A percentile compares a stretch with the other conserved stretches of the same genome.
Conservation (phyloP, 1,284 basidiomycete species). For the Ustilago bromivora region DNA sequence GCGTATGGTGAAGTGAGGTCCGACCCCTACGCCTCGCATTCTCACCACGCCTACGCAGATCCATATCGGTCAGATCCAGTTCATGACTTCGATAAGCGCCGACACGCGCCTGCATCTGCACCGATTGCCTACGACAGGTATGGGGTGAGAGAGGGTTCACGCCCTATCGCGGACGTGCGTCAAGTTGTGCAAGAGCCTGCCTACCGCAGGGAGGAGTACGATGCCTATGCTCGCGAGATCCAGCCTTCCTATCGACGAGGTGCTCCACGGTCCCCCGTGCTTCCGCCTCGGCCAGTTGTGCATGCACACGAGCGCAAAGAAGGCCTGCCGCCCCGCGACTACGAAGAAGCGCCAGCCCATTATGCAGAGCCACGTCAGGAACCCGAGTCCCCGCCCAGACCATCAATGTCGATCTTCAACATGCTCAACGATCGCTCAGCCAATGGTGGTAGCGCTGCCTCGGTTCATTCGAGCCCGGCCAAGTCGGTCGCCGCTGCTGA, state of each 20-base stretch:
- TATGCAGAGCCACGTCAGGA: constrained; percentile 27
- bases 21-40: constrained; percentile 30
- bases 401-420: constrained; percentile 54
- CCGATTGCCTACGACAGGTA: constrained; percentile 26
- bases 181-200: constrained; percentile 13
- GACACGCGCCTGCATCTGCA: constrained; percentile 16
- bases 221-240: constrained; percentile 38
- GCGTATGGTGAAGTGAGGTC: constrained; percentile 21
- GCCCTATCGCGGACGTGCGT: constrained; percentile 12
- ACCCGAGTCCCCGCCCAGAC: constrained; percentile 43
- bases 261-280: constrained; percentile 27
- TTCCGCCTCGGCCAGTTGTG: constrained; percentile 17
- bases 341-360: constrained; percentile 3
- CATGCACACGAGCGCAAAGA: constrained; percentile 16
- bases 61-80: constrained; percentile 15
- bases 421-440: constrained; percentile 54
- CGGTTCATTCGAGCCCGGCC: constrained; percentile 30
- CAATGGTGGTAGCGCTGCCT: constrained; percentile 29
- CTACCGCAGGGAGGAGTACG: constrained; percentile 34
- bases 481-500: constrained; percentile 24
- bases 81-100: constrained; percentile 29
- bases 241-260: constrained; percentile 53
- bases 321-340: constrained; percentile 22
- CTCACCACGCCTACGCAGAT: constrained; percentile 23
- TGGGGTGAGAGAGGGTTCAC: constrained; percentile 26